Evolutionary conservation across 2,329 filamentous ascomycete species (phyloP).

Genomic region (Chaetomiaceae sp.): DNA sequence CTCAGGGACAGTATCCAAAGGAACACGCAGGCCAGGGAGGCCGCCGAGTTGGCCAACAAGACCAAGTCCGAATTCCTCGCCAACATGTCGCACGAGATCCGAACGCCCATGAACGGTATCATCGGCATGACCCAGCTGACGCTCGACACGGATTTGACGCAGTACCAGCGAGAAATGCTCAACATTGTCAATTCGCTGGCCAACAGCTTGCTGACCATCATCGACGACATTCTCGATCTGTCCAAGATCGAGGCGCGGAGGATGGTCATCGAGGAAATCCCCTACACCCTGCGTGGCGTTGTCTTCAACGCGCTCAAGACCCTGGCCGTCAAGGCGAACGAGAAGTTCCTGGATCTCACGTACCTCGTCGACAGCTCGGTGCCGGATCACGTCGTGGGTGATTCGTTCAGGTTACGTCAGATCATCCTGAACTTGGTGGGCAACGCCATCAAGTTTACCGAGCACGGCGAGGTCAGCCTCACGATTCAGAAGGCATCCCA

Average conservation of each 20-base stretch:
- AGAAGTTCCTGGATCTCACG: slow-evolving; percentile 87
- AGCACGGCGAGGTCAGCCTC: slow-evolving; percentile 91
- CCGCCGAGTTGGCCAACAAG: slow-evolving; percentile 93
- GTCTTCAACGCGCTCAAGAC: slow-evolving; percentile 98
- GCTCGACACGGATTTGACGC: slow-evolving; percentile 87
- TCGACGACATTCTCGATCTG: slow-evolving; percentile 74
- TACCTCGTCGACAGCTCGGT: slow-evolving; percentile 92
- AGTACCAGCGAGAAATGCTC: slow-evolving; percentile 95
- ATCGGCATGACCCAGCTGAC: slow-evolving; percentile 98
- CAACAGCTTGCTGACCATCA: slow-evolving; percentile 93
- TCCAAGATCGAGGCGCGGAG: slow-evolving; percentile 89
- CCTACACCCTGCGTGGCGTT: slow-evolving; percentile 87
- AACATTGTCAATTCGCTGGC: slow-evolving; percentile 97
- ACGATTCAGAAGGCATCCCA: slow-evolving; percentile 72
- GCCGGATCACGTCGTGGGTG: slow-evolving; percentile 90
- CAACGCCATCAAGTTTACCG: slow-evolving; percentile 98
- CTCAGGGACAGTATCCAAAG: slow-evolving; percentile 92
- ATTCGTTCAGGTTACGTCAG: slow-evolving; percentile 92
- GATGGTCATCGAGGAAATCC: slow-evolving; percentile 98
- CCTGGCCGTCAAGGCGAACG: slow-evolving; percentile 92
- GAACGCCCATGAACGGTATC: slow-evolving; percentile 96
- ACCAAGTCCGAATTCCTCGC: slow-evolving; percentile 98
- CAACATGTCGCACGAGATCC: slow-evolving; percentile 98
- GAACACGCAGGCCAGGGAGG: slow-evolving; percentile 92
- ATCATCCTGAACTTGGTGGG: slow-evolving; percentile 96